Percentiles rank a stretch among this genome's conserved stretches.
phyloP scores from a whole-genome alignment of 2,329 filamentous ascomycete species.

The Ascocoryne sarcoides region DNA sequence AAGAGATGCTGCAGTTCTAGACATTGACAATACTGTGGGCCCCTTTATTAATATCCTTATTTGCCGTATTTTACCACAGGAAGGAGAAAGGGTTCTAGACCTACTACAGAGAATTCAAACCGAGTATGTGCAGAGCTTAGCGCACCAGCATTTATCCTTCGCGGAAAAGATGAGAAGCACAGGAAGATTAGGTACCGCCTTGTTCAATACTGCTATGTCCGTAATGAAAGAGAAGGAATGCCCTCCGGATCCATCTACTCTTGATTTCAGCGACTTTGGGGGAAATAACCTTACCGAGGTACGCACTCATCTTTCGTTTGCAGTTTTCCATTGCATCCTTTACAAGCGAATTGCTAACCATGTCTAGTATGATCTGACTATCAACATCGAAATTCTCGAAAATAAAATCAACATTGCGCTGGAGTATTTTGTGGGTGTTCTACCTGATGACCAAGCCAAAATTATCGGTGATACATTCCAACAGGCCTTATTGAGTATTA shows the following conservation, averaged over 20 bases:
- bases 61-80: constrained; percentile 15
- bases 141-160: constrained; percentile 33
- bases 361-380: background rate
- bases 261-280: constrained; percentile 1
- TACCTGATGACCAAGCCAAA: background rate
- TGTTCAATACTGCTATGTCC: background rate
- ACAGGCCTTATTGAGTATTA: too few relatives aligned
- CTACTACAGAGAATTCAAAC: constrained; percentile 24
- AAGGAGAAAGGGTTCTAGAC: constrained; percentile 19
- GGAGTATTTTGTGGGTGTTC: background rate
- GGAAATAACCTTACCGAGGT: background rate
- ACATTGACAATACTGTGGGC: constrained; percentile 6
- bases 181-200: background rate
- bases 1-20: background rate
- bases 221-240: background rate
- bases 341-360: too few relatives aligned
- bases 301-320: too few relatives aligned
- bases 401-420: background rate
- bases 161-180: constrained; percentile 29
- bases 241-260: background rate
- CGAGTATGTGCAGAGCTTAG: constrained; percentile 26
- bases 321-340: too few relatives aligned
- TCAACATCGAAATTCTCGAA: constrained; percentile 1
- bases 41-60: constrained; percentile 33
- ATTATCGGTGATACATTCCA: background rate